Percentiles rank a stretch among this genome's conserved stretches.
Conservation (phyloP, 2,329 filamentous ascomycete genomes). For the Talaromyces atroroseus region DNA sequence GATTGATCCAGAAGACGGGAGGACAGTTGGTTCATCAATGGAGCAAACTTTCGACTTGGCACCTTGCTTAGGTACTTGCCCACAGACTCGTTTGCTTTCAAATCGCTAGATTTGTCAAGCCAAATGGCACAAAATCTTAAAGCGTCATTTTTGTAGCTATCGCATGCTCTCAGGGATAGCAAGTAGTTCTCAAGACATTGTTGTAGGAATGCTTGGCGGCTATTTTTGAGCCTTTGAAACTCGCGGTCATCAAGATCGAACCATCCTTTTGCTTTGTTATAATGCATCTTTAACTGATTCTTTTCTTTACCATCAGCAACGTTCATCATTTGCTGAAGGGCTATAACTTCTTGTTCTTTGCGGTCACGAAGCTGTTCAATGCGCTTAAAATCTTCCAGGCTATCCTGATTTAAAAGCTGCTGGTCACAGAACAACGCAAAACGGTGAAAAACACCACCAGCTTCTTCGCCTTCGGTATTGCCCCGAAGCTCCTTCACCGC, state of each 20-base stretch:
- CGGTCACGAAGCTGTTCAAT: slow-evolving; percentile 72
- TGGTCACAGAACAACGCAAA: slow-evolving; percentile 94
- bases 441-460: slow-evolving; percentile 85
- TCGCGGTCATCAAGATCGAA: slow-evolving; percentile 86
- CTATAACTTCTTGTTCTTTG: slow-evolving; percentile 73
- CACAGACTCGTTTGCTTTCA: slow-evolving; percentile 72
- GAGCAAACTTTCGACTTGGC: slow-evolving; percentile 84
- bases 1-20: slow-evolving; percentile 75
- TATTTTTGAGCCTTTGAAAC: slow-evolving; percentile 69
- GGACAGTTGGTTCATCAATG: slow-evolving; percentile 91
- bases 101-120: slow-evolving; percentile 77
- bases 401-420: slow-evolving; percentile 81
- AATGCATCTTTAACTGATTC: slow-evolving; percentile 54
- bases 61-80: slow-evolving; percentile 64
- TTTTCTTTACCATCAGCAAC: slow-evolving; percentile 48
- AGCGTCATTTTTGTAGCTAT: slow-evolving; percentile 82
- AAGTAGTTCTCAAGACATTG: slow-evolving; percentile 92
- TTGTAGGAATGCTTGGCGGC: slow-evolving; percentile 74
- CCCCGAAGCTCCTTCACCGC: slow-evolving; percentile 76
- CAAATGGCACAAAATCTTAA: slow-evolving; percentile 90
- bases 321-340: slow-evolving; percentile 59
- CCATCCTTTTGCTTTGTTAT: slow-evolving; percentile 76
- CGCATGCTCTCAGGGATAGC: slow-evolving; percentile 73
- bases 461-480: slow-evolving; percentile 61
- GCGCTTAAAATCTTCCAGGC: slow-evolving; percentile 75